Evolutionary conservation across 257 asterid genomes (phyloP).

Genomic region (Verbascum thapsus): DNA sequence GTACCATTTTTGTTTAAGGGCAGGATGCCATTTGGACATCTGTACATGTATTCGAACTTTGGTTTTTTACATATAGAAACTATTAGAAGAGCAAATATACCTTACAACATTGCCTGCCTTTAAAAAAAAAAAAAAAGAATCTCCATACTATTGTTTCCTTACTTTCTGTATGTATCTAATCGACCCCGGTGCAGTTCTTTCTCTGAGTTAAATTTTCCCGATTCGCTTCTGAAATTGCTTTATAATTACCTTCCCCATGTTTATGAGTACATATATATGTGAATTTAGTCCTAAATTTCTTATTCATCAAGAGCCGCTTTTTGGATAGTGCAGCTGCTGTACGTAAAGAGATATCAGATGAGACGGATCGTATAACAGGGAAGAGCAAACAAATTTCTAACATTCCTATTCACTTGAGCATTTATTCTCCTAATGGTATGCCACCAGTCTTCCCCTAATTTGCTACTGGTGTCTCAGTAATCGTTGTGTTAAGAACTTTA

Average conservation of each 20-base stretch:
- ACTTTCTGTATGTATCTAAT: neutral
- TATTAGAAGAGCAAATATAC: neutral
- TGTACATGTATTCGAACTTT: neutral
- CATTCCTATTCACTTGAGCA: constrained; percentile 91
- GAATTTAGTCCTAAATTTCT: constrained; percentile 26
- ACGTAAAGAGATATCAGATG: constrained; percentile 90
- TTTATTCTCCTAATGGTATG: constrained; percentile 92
- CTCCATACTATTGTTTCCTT: neutral
- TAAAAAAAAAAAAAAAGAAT: too few relatives aligned
- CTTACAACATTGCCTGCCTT: neutral
- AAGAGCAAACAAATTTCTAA: constrained; percentile 85
- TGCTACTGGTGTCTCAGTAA: constrained; percentile 18
- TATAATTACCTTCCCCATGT: constrained; percentile 20
- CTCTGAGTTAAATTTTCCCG: neutral
- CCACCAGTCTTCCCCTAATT: constrained; percentile 29
- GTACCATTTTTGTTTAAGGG: neutral
- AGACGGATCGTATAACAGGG: constrained; percentile 95
- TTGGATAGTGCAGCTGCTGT: constrained; percentile 76
- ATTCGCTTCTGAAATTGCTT: constrained; percentile 18
- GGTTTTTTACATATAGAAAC: neutral
- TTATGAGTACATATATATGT: constrained; percentile 27
- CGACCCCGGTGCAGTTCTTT: constrained; percentile 21
- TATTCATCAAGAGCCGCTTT: constrained; percentile 37
- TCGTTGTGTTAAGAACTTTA: constrained; percentile 25
- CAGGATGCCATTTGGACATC: constrained; percentile 1